Base-by-base conservation (phyloP, 148 eudicot genomes). In the Linanthus parryae region DNA sequence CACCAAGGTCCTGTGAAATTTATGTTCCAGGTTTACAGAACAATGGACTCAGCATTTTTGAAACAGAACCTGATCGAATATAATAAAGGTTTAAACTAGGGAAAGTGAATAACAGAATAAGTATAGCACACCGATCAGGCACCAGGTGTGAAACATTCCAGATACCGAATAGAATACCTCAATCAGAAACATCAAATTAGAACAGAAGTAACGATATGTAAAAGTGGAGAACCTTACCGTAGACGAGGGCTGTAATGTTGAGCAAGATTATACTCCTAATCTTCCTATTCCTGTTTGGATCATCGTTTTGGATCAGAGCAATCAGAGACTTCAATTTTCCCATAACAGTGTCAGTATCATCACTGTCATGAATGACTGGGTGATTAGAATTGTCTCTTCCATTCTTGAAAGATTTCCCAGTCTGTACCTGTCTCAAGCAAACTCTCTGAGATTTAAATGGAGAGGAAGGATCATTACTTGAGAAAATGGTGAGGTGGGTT, bases 181-280 rank as follows among this genome's bases (percentile, higher is more conserved):
- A n/a, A n/a, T n/a, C n/a, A n/a, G n/a, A n/a, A n/a, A n/a, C n/a
- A n/a, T n/a, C n/a, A n/a, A n/a, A n/a, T n/a, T n/a, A n/a, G n/a
- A n/a, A n/a, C n/a, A n/a, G n/a, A n/a, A n/a, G n/a, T n/a, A n/a
- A n/a, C n/a, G 7, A 37, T 4, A 21, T 27, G 2, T 12, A 16
- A 2, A 5, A 16, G 13, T 3, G 13, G 5, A 0, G 9, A 26
- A 54, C 13, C 51, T 30, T 48, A 81, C 87, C 87, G 23, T 73
- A 81, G n/a, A 77, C 60, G 49, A 81, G 16, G 12, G 87, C 66
- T 15, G 67, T 68, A 17, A 65, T 61, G 57, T 81, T 81, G 29
- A 81, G 87, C 70, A 77, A 68, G 62, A 81, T 65, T 40, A 81
- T 56, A 52, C 80, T 71, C 59, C 80, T 52, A 12, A 81, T 65